Evolutionary conservation across 1,284 basidiomycete genomes (phyloP), one percentile per base, ranked within the genome.

Genomic region (Cryptococcus maquisensis): DNA sequence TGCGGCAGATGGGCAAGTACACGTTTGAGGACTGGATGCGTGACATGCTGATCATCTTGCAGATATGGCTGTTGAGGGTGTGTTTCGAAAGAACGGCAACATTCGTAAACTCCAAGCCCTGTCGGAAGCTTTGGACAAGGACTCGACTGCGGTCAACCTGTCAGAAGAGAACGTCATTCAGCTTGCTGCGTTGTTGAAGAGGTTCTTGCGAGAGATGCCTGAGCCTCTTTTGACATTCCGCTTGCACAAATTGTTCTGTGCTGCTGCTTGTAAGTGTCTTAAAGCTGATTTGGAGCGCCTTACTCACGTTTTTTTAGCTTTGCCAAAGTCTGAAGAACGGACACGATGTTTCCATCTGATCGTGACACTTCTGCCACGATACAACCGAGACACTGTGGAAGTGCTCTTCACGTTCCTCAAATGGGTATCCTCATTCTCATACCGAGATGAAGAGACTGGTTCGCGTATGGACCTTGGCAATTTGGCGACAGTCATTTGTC

Each of bases 41-140:
- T 10, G 28, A 32, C 28, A 32, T 32, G 28, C 28, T 32, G 28
- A 32, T 32, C 5, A 8, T 26, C 41, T 23, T 18, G 18, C 64
- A 95, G 92, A 98, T 77, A 91, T 99, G 87, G 97, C 95, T 4
- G 83, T 99, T 38, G 96, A 98, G 76, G 95, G 95, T 57, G 96
- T 99, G 60, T 99, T 99, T 82, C 84, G 95, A 51, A 94, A 96
- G 79, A 98, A 97, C 72, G 95, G 95, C 54, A 98, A 98, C 73
- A 98, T 98, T 68, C 84, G 93, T 50, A 83, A 91, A 54, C 80
- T 98, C 56, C 92, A 91, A 71, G 88, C 93, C 64, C 80, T 97
- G 26, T 86, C 87, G 3, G 95, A 98, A 60, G 85, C 88, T 16
- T 87, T 98, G 51, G 96, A 99, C 73, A 87, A 91, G 35, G 95